phyloP scores from a whole-genome alignment of 495 filamentous ascomycete species.

The Tuber umbilicatum region DNA sequence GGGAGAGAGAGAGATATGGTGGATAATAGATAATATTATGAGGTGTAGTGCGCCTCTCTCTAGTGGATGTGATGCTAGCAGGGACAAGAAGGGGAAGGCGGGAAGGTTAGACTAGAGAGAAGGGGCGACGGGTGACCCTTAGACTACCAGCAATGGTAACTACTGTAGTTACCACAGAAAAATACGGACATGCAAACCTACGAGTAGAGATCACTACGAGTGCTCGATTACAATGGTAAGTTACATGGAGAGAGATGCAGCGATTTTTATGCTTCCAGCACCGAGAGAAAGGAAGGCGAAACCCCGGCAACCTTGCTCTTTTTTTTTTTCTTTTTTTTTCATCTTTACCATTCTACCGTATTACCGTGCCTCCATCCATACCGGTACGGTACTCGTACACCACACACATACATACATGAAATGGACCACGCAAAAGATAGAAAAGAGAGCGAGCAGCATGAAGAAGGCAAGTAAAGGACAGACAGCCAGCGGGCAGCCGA shows the following conservation, averaged over 20 bases:
- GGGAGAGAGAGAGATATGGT: background rate
- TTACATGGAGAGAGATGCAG: background rate
- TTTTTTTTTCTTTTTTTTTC: background rate
- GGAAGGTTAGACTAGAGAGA: background rate
- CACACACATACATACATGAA: background rate
- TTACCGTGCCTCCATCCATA: background rate
- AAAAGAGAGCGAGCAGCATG: conserved; percentile 1
- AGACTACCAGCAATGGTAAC: background rate
- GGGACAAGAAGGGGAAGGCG: conserved; percentile 4
- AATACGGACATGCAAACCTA: background rate
- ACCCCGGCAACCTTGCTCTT: background rate
- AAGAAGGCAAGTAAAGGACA: background rate
- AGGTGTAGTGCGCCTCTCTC: background rate
- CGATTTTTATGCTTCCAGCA: background rate
- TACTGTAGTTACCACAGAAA: background rate
- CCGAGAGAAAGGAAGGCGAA: conserved; percentile 2
- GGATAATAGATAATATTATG: too few relatives aligned
- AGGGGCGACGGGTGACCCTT: background rate
- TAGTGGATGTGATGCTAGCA: background rate
- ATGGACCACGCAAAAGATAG: background rate
- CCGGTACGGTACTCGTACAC: too few relatives aligned
- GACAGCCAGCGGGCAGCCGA: background rate
- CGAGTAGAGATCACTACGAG: background rate
- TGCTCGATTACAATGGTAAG: background rate
- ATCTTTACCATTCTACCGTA: background rate